Evolutionary conservation across 2,329 filamentous ascomycete species (phyloP).

Genomic region (Talaromyces amestolkiae): DNA sequence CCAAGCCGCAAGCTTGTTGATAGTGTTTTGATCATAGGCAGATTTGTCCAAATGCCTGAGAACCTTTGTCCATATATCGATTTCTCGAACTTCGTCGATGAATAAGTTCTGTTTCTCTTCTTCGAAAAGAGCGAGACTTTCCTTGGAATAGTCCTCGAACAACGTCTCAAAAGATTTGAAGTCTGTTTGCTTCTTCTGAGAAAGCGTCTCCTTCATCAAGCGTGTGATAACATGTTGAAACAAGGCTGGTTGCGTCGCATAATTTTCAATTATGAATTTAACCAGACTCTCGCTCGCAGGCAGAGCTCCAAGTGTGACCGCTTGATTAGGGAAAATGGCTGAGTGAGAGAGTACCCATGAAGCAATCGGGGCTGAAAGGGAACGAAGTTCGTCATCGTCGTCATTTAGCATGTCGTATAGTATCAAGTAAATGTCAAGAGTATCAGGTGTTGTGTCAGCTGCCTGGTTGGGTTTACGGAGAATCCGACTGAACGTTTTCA

Average conservation of each 20-base stretch:
- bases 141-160: conserved; percentile 32
- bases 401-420: conserved; percentile 79
- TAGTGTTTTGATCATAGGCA: conserved; percentile 25
- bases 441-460: conserved; percentile 28
- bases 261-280: conserved; percentile 36
- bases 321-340: conserved; percentile 27
- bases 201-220: conserved; percentile 26
- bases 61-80: conserved; percentile 63
- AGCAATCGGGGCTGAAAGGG: conserved; percentile 52
- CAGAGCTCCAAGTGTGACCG: conserved; percentile 46
- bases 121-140: conserved; percentile 64
- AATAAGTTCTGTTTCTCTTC: conserved; percentile 95
- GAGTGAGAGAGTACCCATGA: conserved; percentile 39
- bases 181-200: conserved; percentile 15
- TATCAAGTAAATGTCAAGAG: conserved; percentile 60
- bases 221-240: conserved; percentile 38
- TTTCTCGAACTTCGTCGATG: conserved; percentile 75
- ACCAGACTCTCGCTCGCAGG: conserved; percentile 46
- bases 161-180: conserved; percentile 32
- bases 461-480: conserved; percentile 31
- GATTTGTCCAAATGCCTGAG: conserved; percentile 38
- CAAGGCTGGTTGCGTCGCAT: conserved; percentile 33
- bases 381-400: conserved; percentile 85
- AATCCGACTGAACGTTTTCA: conserved; percentile 43
- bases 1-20: conserved; percentile 31